These are phyloP conservation scores for Aspergillus alliaceus DNA, from an alignment of 2,329 filamentous ascomycete genomes.

Conservation along the genomic window DNA sequence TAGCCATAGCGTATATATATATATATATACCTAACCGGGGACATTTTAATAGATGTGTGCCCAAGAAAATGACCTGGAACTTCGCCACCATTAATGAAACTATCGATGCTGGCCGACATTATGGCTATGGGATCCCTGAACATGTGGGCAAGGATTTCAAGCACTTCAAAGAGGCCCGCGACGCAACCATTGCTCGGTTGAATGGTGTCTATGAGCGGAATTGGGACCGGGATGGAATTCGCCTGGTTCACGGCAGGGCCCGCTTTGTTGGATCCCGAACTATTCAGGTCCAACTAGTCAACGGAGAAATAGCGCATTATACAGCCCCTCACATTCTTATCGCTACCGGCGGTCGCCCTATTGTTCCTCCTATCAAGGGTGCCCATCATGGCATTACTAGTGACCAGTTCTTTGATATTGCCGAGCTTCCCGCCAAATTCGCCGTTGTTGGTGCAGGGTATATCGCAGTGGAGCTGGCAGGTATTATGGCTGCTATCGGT, in stretches of 20 bases:
- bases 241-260: conserved; percentile 51
- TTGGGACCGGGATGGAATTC: conserved; percentile 52
- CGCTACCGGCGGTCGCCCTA: conserved; percentile 50
- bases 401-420: conserved; percentile 53
- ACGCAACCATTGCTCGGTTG: conserved; percentile 45
- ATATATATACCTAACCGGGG: too few species aligned
- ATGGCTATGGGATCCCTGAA: conserved; percentile 49
- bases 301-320: conserved; percentile 42
- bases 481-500: conserved; percentile 50
- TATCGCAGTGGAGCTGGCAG: conserved; percentile 53
- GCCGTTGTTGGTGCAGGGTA: conserved; percentile 54
- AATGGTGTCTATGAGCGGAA: conserved; percentile 53
- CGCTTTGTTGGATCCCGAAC: conserved; percentile 46
- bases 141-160: conserved; percentile 46
- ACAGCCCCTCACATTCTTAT: conserved; percentile 50
- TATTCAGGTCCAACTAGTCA: conserved; percentile 45
- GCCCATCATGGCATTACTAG: conserved; percentile 52
- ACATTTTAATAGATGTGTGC: conserved; percentile 55
- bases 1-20: too few species aligned
- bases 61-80: conserved; percentile 57
- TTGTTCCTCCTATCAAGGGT: conserved; percentile 45
- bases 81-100: conserved; percentile 51
- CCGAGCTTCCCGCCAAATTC: conserved; percentile 50
- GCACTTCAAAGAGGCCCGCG: conserved; percentile 50
- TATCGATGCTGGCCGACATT: conserved; percentile 46